Evolutionary conservation across 192 early-diverging fungal species (phyloP).

Genomic region (Backusella australiensis): DNA sequence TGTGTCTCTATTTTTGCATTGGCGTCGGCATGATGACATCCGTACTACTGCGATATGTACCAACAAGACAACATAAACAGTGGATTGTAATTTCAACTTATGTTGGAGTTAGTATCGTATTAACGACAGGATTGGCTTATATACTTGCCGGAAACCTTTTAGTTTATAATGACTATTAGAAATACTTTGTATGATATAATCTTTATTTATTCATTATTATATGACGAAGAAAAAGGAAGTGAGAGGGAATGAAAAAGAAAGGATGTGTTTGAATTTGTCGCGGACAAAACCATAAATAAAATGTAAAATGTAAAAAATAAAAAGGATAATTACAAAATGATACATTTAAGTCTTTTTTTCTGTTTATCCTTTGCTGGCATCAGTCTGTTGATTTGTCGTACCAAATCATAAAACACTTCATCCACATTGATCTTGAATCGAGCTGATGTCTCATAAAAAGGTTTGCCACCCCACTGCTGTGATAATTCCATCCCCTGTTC

Average conservation of each 20-base stretch:
- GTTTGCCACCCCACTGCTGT: conserved; percentile 57
- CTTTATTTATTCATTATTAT: neutral
- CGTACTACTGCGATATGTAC: neutral
- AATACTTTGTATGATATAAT: neutral
- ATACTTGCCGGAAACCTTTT: conserved; percentile 16
- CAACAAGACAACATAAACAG: neutral
- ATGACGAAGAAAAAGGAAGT: neutral
- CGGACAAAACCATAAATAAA: conserved; percentile 7
- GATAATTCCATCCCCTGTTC: conserved; percentile 66
- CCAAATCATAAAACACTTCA: conserved; percentile 88
- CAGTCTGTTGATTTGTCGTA: conserved; percentile 81
- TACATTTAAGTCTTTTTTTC: conserved; percentile 26
- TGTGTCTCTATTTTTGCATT: conserved; percentile 7
- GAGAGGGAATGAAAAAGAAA: neutral
- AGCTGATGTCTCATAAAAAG: conserved; percentile 88
- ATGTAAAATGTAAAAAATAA: neutral
- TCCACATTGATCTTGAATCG: conserved; percentile 83
- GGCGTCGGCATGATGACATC: conserved; percentile 1
- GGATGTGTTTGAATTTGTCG: neutral
- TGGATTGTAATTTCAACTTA: neutral
- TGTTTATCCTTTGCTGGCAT: conserved; percentile 62
- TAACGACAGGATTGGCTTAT: conserved; percentile 13
- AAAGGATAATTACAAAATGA: conserved; percentile 16
- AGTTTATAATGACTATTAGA: conserved; percentile 29
- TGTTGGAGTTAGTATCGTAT: neutral